phyloP scores from a whole-genome alignment of 306 rosid species.

The Inga oerstediana region DNA sequence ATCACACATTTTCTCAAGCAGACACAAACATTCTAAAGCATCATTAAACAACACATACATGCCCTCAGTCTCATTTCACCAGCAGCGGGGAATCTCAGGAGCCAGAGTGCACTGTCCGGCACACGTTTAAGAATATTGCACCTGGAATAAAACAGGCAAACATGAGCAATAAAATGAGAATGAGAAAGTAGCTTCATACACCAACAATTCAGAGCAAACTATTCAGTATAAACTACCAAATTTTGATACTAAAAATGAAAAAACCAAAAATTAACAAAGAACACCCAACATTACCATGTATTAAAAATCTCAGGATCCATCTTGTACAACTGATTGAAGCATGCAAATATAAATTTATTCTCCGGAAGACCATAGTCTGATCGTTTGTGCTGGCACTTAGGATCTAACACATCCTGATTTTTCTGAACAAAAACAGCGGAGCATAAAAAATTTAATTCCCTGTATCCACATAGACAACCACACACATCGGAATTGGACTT shows the following conservation, averaged over 20 bases:
- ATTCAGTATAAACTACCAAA: not conserved
- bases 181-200: not conserved
- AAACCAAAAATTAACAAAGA: not conserved
- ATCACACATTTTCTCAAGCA: not conserved
- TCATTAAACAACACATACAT: constrained; percentile 58
- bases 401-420: constrained; percentile 89
- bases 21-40: not conserved
- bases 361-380: constrained; percentile 21
- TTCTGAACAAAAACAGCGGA: constrained; percentile 55
- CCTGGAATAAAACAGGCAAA: constrained; percentile 49
- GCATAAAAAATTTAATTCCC: not conserved
- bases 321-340: constrained; percentile 97
- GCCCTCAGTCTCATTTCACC: constrained; percentile 91
- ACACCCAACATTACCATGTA: constrained; percentile 67
- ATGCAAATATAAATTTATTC: constrained; percentile 47
- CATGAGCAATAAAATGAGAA: constrained; percentile 19
- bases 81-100: constrained; percentile 95
- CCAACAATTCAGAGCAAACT: not conserved
- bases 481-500: not conserved
- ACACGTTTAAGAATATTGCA: constrained; percentile 96
- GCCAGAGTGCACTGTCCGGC: constrained; percentile 98
- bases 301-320: constrained; percentile 97
- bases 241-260: too few relatives aligned
- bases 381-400: constrained; percentile 76
- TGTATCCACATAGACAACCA: not conserved